Base-by-base conservation (phyloP, 306 rosid species). In the Gleditsia sinensis region DNA sequence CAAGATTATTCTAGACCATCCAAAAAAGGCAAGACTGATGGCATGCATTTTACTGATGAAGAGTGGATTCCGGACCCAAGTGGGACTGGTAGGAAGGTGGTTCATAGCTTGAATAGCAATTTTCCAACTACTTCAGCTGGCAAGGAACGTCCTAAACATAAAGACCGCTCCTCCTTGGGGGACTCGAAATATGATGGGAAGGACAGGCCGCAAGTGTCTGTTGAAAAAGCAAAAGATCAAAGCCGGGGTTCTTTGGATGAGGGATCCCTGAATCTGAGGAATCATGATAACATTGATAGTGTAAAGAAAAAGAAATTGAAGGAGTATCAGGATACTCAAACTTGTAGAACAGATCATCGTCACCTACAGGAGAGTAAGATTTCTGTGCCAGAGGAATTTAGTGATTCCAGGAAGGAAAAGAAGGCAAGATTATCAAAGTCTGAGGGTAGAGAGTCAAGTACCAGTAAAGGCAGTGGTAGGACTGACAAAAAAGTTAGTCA, bases 391-490 rank as follows among this genome's bases (percentile, higher is more conserved):
- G 88, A 87, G 51, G 85, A 82, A 82, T 82, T 86, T 59, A 86
- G 84, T 62, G 86, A 81, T 76, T 83, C 82, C 71, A 84, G 88
- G 80, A 92, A 84, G 87, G 96, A 88, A 81, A 94, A 86, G 86
- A 87, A 90, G 76, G 74, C 80, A 28, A 92, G 84, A 80, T 42
- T 55, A 36, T 88, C 94, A 59, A 95, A 86, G 85, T 85, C 88
- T 33, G 96, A 84, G 21, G 93, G 90, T 48, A 90, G 83, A 79
- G 96, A 91, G 58, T 88, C 93, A 49, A 83, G 88, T 76, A 82
- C 83, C 57, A 89, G 94, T 82, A 87, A 88, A 82, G 86, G 91
- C 54, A 82, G 83, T 45, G 88, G 85, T 58, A 84, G 87, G 80
- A 48, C 82, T 37, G 93, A 95, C 84, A 92, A 83, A 83, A 92